A percentile compares a stretch with the other conserved stretches of the same genome.
Conservation (phyloP, 108 stramenopile genomes). For the Skeletonema grethae region DNA sequence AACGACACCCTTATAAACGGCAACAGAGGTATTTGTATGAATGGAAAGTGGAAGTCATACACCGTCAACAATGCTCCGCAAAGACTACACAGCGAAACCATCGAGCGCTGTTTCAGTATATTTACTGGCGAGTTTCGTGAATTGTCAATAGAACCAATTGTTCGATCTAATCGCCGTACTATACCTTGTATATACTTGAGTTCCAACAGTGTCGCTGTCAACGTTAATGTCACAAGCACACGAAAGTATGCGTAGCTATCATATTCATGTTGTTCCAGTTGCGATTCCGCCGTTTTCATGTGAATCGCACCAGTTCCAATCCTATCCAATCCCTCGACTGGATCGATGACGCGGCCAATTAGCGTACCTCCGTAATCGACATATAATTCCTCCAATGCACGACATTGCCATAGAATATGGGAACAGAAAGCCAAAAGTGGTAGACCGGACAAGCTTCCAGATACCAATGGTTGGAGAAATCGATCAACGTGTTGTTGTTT, state of each 20-base stretch:
- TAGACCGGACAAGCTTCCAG: slow-evolving; percentile 51
- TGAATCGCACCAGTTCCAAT: slow-evolving; percentile 17
- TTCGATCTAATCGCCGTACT: slow-evolving; percentile 17
- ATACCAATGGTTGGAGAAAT: slow-evolving; percentile 34
- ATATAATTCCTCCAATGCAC: slow-evolving; percentile 56
- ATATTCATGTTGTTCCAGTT: neutral
- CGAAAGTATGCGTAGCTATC: slow-evolving; percentile 24
- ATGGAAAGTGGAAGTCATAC: slow-evolving; percentile 45
- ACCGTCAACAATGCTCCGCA: slow-evolving; percentile 44
- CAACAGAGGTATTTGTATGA: slow-evolving; percentile 43
- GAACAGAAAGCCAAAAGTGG: slow-evolving; percentile 57
- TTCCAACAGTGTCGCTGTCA: slow-evolving; percentile 40
- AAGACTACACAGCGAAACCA: slow-evolving; percentile 50
- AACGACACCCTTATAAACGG: slow-evolving; percentile 35
- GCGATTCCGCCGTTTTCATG: slow-evolving; percentile 1
- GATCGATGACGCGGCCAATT: slow-evolving; percentile 18
- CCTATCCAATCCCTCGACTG: neutral
- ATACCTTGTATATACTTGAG: slow-evolving; percentile 15
- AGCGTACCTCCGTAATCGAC: slow-evolving; percentile 24
- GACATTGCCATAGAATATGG: slow-evolving; percentile 68
- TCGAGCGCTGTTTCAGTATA: slow-evolving; percentile 36
- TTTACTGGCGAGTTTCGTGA: slow-evolving; percentile 23
- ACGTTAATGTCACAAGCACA: slow-evolving; percentile 29
- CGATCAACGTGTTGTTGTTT: slow-evolving; percentile 6
- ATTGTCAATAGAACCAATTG: slow-evolving; percentile 19